phyloP scores from a whole-genome alignment of 164 flowering plant species.

The Umbellularia californica region DNA sequence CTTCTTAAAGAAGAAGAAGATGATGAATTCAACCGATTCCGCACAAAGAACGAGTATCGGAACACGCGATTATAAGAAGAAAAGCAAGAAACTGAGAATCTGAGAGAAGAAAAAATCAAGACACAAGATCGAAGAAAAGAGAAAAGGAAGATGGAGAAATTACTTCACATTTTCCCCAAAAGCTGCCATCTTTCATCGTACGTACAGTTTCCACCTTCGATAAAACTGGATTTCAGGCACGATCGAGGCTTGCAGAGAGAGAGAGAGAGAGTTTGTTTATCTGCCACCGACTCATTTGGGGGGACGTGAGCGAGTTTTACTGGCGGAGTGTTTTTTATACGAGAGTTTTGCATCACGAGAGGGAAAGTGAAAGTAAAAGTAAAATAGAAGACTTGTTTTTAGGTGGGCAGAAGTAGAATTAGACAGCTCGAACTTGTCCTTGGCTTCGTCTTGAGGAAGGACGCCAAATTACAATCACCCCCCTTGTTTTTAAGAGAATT shows the following conservation, averaged over 20 bases:
- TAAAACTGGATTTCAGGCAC: background rate
- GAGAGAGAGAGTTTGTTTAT: background rate
- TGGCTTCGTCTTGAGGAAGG: too few species aligned
- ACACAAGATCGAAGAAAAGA: conserved; percentile 1
- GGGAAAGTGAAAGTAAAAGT: background rate
- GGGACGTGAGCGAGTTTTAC: conserved; percentile 9
- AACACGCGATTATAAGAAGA: too few species aligned
- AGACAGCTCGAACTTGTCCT: too few species aligned
- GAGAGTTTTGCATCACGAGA: background rate
- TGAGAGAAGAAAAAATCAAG: background rate
- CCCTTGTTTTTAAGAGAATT: too few species aligned
- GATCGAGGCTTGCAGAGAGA: background rate
- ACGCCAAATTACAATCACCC: too few species aligned
- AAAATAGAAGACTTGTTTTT: too few species aligned
- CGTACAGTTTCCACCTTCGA: background rate
- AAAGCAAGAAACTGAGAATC: conserved; percentile 9
- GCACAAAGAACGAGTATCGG: background rate
- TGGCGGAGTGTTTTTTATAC: background rate
- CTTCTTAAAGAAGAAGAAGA: background rate
- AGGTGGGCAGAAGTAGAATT: too few species aligned
- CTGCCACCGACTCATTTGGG: conserved; percentile 1
- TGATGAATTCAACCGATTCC: background rate
- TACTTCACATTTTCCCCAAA: conserved; percentile 10
- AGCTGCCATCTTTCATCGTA: conserved; percentile 8
- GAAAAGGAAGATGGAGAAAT: background rate